Percentiles rank a stretch among this genome's conserved stretches.
Evolutionary conservation across 495 filamentous ascomycete species (phyloP).

Genomic region (Chlorociboria aeruginascens): DNA sequence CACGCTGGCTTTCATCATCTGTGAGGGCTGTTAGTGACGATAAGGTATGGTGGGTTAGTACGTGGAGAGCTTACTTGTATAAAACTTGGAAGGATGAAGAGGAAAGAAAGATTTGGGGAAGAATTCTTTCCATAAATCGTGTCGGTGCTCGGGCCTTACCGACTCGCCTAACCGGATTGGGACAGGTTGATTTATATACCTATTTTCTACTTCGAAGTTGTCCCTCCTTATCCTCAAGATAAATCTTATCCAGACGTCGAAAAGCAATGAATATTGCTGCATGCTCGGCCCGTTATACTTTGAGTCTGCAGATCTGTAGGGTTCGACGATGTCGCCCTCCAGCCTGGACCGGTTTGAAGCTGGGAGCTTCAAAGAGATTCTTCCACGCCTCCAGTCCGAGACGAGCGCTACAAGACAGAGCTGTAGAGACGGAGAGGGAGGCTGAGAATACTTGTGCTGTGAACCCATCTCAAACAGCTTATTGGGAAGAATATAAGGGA

Average conservation of each 20-base stretch:
- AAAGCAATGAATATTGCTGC: constrained; percentile 9
- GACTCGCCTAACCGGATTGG: constrained; percentile 7
- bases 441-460: not conserved
- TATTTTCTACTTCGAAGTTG: not conserved
- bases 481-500: constrained; percentile 32
- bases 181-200: constrained; percentile 7
- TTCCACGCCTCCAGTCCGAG: not conserved
- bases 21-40: constrained; percentile 30
- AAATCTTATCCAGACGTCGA: not conserved
- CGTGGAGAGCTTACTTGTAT: constrained; percentile 53
- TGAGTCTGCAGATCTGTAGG: not conserved
- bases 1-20: constrained; percentile 99
- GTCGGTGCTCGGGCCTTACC: not conserved
- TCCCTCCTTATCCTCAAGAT: not conserved
- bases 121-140: not conserved
- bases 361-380: not conserved
- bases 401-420: not conserved
- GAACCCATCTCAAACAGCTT: not conserved
- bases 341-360: not conserved
- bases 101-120: constrained; percentile 31
- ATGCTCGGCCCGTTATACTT: not conserved
- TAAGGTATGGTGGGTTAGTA: not conserved
- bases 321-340: not conserved
- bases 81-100: constrained; percentile 98
- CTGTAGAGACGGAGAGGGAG: not conserved